Evolutionary conservation across 495 filamentous ascomycete genomes (phyloP), one percentile per base, ranked within the genome.

Genomic region (Trichoderma erinaceum): DNA sequence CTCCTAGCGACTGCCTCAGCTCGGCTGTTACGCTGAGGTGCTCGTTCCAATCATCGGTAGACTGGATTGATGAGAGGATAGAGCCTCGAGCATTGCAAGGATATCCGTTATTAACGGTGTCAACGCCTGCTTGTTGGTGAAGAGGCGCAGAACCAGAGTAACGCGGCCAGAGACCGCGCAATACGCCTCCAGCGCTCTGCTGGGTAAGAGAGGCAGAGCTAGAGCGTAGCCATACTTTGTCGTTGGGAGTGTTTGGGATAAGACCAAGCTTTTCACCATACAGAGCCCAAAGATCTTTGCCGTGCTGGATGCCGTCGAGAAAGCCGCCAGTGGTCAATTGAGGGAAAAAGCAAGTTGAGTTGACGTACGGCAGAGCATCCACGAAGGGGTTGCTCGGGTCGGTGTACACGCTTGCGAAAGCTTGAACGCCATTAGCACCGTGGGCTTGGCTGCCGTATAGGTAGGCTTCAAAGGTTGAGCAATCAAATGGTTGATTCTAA

Each of bases 341-440:
- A 52, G 48, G 48, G 48, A 52, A 52, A n/a, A 52, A 52, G 48
- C 48, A 52, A 8, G 48, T 52, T 18, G 48, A 52, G 48, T 52
- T 52, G 16, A 52, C 48, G 48, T 52, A 52, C 7, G 48, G 48
- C 48, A 52, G 48, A 52, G 48, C 48, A 52, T 52, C 48, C 16
- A 52, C 48, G 21, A 52, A 52, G 5, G 48, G 48, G 16, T 52
- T 52, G 48, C n/a, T 52, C 48, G 48, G 48, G 48, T 52, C 48
- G 2, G 48, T 52, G 48, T 52, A 52, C 6, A 52, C 48, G 48
- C 48, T 21, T 5, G 48, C 48, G 8, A 21, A 52, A 18, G 21
- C 48, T n/a, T 52, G 48, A 21, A 52, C 7, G 16, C 48, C 48
- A 21, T 21, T 52, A n/a, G 48, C 21, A n/a, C 48, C 48, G 48